These are phyloP conservation scores for Silene uniflora DNA, from an alignment of 148 eudicot genomes.

Conservation along the genomic window DNA sequence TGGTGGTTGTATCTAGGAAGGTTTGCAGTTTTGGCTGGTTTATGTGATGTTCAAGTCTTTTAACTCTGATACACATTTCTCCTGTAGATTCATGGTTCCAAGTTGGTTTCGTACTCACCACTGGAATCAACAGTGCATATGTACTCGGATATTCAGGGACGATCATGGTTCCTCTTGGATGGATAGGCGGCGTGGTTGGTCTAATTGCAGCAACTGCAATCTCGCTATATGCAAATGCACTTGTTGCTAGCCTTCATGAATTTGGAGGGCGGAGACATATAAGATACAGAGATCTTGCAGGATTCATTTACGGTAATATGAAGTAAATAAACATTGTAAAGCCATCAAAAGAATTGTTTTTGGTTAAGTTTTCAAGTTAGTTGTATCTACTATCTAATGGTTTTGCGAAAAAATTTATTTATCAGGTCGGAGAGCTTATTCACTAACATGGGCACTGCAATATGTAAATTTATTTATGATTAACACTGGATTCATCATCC, in stretches of 20 bases:
- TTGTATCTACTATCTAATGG: slow-evolving; percentile 10
- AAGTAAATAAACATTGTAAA: background rate
- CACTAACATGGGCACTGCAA: slow-evolving; percentile 80
- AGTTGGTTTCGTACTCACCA: slow-evolving; percentile 79
- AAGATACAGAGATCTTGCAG: slow-evolving; percentile 85
- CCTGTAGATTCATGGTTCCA: slow-evolving; percentile 89
- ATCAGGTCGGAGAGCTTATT: slow-evolving; percentile 70
- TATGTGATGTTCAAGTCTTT: background rate
- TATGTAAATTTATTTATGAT: slow-evolving; percentile 92
- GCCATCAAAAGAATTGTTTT: background rate
- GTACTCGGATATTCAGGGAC: slow-evolving; percentile 83
- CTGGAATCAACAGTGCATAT: slow-evolving; percentile 89
- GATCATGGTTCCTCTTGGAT: slow-evolving; percentile 88
- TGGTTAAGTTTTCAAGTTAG: background rate
- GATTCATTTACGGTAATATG: slow-evolving; percentile 69
- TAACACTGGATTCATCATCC: slow-evolving; percentile 69
- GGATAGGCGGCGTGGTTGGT: slow-evolving; percentile 74
- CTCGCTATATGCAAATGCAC: slow-evolving; percentile 76
- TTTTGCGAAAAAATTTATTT: background rate
- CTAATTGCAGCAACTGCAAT: slow-evolving; percentile 55
- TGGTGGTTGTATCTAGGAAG: no score
- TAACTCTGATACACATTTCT: background rate
- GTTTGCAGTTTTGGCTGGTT: background rate
- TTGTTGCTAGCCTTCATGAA: slow-evolving; percentile 83
- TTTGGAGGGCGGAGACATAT: slow-evolving; percentile 84